Percentiles rank a stretch among this genome's conserved stretches.
Conservation (phyloP, 805 yeast genomes). For the Ogataea sp. region DNA sequence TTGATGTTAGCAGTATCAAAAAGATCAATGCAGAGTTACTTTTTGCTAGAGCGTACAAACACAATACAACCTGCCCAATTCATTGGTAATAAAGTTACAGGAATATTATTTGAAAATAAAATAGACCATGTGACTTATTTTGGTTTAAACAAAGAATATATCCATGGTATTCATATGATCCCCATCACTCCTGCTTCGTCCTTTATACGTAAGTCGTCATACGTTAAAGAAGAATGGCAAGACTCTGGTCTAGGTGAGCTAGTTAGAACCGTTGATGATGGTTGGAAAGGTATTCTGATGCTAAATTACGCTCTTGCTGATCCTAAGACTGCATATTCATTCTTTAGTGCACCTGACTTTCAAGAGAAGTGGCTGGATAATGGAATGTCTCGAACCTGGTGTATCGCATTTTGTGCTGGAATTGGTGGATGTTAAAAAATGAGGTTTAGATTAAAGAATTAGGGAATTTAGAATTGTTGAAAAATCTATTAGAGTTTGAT, state of each 20-base stretch:
- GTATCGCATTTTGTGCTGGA: constrained; percentile 53
- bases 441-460: too few relatives aligned
- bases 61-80: constrained; percentile 41
- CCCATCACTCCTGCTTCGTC: constrained; percentile 61
- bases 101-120: constrained; percentile 66
- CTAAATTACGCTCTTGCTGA: constrained; percentile 38
- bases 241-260: constrained; percentile 23
- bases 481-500: neutral
- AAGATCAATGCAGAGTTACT: constrained; percentile 48
- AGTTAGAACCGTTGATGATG: constrained; percentile 36
- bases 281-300: constrained; percentile 56
- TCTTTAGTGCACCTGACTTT: constrained; percentile 29
- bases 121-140: constrained; percentile 68
- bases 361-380: constrained; percentile 39
- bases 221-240: constrained; percentile 39
- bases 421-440: constrained; percentile 17
- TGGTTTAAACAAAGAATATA: constrained; percentile 51
- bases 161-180: constrained; percentile 75
- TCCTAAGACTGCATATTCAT: constrained; percentile 31
- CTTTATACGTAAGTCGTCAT: constrained; percentile 41
- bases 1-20: constrained; percentile 50
- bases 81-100: constrained; percentile 53
- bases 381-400: constrained; percentile 60
- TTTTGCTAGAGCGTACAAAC: constrained; percentile 41
- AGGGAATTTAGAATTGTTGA: neutral